Evolutionary conservation across 2,329 filamentous ascomycete species (phyloP), one percentile per base, ranked within the genome.

Genomic region (Penicillium sp.): DNA sequence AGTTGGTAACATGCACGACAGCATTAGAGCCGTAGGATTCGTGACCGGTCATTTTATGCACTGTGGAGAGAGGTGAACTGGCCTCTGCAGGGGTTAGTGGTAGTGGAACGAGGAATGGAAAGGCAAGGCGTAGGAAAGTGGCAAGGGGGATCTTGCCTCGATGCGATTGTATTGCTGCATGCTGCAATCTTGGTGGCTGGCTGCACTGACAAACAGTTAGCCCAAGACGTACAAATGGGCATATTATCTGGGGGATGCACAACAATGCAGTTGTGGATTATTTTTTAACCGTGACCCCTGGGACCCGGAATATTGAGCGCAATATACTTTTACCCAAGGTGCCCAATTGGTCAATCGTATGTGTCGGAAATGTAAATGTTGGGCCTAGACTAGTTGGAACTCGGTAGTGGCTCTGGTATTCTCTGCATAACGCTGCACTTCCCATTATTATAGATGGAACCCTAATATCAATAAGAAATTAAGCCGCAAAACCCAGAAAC

Each of bases 1-100:
- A 57, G 25, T 41, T 55, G 55, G 53, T 54, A 54, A 57, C 50
- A 54, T 64, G 59, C 60, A 58, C 37, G 46, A 56, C 59, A 61
- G 27, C 46, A 61, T 55, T 55, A 45, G 37, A 53, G 42, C 50
- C 4, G 6, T 34, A 29, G 34, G 29, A 60, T 55, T 52, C 55
- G 47, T 52, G 52, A 46, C 39, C 42, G 25, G 21, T 57, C 52
- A 23, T n/a, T 46, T 49, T 49, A 59, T 58, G 56, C 51, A 59
- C 55, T 47, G 46, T 52, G 50, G 39, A 25, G 32, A 34, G 35
- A 39, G 37, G 21, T 23, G 27, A 38, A 21, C 18, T 16, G 39
- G 18, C 10, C 10, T 12, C 47, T 31, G 21, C 21, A 39, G 16
- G 25, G 15, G 13, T 3, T 21, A n/a, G 27, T 21, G 18, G 46